phyloP scores from a whole-genome alignment of 2,329 filamentous ascomycete species.

The Colletotrichum lini region DNA sequence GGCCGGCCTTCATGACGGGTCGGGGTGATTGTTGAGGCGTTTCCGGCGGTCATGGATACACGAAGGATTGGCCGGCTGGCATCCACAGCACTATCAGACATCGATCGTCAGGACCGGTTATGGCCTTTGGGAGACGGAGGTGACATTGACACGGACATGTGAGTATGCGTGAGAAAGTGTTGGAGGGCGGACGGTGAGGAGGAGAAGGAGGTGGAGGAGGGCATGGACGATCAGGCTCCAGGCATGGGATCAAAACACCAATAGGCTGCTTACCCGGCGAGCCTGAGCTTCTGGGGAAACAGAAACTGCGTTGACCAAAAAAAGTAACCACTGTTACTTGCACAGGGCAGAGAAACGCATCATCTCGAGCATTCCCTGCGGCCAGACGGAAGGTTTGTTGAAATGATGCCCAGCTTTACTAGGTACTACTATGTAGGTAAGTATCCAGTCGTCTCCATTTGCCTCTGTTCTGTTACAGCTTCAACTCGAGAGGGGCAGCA shows the following conservation, averaged over 20 bases:
- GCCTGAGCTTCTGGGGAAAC: background rate
- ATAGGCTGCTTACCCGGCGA: constrained; percentile 14
- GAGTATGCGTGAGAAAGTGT: constrained; percentile 13
- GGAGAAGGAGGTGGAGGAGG: background rate
- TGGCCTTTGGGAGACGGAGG: background rate
- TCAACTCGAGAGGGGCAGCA: background rate
- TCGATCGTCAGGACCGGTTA: constrained; percentile 23
- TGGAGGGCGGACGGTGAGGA: background rate
- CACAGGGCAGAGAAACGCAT: background rate
- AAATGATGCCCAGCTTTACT: background rate
- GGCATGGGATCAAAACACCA: constrained; percentile 31
- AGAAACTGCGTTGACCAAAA: background rate
- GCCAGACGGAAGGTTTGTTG: background rate
- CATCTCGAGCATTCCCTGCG: constrained; percentile 1
- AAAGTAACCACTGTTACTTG: background rate
- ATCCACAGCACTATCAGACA: constrained; percentile 27
- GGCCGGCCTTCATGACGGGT: constrained; percentile 26
- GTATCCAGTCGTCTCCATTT: too few relatives aligned
- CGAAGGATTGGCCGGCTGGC: constrained; percentile 10
- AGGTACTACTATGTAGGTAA: too few relatives aligned
- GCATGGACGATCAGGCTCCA: constrained; percentile 7
- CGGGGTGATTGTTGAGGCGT: constrained; percentile 33
- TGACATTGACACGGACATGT: constrained; percentile 15
- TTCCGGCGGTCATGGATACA: constrained; percentile 17
- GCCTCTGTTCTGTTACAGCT: background rate